A percentile compares a stretch with the other conserved stretches of the same genome.
phyloP scores from a whole-genome alignment of 192 early-diverging fungal genomes.

The Dimargaris verticillata region DNA sequence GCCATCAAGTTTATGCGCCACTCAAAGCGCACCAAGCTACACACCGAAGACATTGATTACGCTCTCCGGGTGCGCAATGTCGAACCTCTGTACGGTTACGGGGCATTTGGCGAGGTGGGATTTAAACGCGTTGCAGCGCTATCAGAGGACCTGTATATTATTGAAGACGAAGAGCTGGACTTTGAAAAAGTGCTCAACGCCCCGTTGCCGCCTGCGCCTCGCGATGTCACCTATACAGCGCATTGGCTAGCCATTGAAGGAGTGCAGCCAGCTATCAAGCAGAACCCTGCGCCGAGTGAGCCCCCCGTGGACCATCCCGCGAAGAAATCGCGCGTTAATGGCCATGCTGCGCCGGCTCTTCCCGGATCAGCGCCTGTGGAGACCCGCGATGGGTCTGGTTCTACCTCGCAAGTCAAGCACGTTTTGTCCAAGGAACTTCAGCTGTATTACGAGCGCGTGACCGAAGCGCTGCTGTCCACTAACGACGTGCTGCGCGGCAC shows the following conservation, averaged over 20 bases:
- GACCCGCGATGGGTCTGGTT: constrained; percentile 7
- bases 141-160: constrained; percentile 60
- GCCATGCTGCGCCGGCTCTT: background rate
- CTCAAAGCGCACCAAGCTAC: constrained; percentile 64
- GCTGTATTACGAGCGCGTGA: constrained; percentile 86
- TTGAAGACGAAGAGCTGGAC: constrained; percentile 87
- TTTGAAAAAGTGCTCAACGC: constrained; percentile 74
- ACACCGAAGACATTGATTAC: constrained; percentile 72
- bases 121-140: constrained; percentile 55
- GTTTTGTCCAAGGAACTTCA: constrained; percentile 85
- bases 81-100: constrained; percentile 91
- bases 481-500: constrained; percentile 50
- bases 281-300: constrained; percentile 75
- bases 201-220: constrained; percentile 78
- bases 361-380: background rate
- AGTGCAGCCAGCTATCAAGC: constrained; percentile 91
- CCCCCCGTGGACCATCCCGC: background rate
- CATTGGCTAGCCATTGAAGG: constrained; percentile 99
- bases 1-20: constrained; percentile 96
- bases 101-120: constrained; percentile 39
- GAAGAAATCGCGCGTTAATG: constrained; percentile 8
- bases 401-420: constrained; percentile 66
- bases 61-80: constrained; percentile 84
- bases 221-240: constrained; percentile 75
- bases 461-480: constrained; percentile 51